Percentiles rank a stretch among this genome's conserved stretches.
These are phyloP conservation scores for Danielozyma ontarioensis DNA, from an alignment of 805 yeast genomes.

Conservation along the genomic window DNA sequence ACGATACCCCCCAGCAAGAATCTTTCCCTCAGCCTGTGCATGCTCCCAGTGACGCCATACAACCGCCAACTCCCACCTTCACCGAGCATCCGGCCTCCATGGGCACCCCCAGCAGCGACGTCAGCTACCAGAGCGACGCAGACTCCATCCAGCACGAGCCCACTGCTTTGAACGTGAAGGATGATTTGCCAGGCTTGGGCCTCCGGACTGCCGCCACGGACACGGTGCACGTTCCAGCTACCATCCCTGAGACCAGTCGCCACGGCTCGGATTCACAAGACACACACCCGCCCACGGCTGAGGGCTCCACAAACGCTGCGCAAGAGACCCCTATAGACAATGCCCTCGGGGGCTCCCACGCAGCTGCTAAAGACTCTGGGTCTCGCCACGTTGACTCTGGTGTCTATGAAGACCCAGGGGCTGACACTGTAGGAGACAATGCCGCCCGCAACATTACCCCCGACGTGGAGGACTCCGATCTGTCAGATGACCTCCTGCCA, in stretches of 20 bases:
- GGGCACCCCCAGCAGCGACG: slow-evolving; percentile 32
- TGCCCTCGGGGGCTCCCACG: no score
- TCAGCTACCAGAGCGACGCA: slow-evolving; percentile 33
- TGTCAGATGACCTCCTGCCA: slow-evolving; percentile 33
- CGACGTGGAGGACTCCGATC: slow-evolving; percentile 14
- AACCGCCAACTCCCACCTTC: slow-evolving; percentile 29
- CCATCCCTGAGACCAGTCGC: background rate
- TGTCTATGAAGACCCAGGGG: slow-evolving; percentile 6
- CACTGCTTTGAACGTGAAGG: slow-evolving; percentile 16
- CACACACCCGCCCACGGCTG: no score
- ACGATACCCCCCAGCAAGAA: slow-evolving; percentile 5
- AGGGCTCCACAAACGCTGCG: no score
- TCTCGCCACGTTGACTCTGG: slow-evolving; percentile 3
- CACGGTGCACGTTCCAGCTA: background rate
- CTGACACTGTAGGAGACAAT: slow-evolving; percentile 21
- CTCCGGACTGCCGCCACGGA: background rate
- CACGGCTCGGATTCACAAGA: background rate
- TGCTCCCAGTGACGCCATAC: slow-evolving; percentile 1
- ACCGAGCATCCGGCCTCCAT: slow-evolving; percentile 10
- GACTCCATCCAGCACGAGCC: slow-evolving; percentile 39
- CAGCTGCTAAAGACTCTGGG: background rate
- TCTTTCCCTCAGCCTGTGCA: background rate
- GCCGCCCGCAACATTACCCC: slow-evolving; percentile 4
- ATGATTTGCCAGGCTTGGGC: slow-evolving; percentile 1
- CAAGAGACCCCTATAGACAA: no score